Evolutionary conservation across 768 basidiomycete genomes (phyloP).

Genomic region (Amanita rimosa): DNA sequence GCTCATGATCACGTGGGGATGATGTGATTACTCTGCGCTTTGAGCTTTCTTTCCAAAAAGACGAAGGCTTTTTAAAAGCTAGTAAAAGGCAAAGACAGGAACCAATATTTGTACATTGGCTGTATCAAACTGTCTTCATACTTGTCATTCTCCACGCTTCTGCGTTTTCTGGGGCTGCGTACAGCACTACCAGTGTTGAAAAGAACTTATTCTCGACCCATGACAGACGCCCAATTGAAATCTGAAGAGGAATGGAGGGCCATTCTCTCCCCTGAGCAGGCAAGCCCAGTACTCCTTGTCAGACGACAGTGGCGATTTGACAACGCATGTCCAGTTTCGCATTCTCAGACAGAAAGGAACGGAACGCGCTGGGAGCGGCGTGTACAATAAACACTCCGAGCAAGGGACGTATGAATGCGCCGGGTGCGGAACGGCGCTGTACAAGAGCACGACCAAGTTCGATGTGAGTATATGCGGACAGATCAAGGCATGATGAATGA

Average conservation of each 20-base stretch:
- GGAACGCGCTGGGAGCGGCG: constrained; percentile 65
- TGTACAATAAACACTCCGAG: constrained; percentile 60
- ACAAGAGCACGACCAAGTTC: constrained; percentile 87
- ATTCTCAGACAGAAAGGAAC: constrained; percentile 84
- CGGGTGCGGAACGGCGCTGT: constrained; percentile 73
- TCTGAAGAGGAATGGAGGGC: constrained; percentile 80
- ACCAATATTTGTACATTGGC: background rate
- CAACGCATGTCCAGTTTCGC: constrained; percentile 47
- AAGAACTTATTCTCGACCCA: background rate
- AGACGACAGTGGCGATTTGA: background rate
- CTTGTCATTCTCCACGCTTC: background rate
- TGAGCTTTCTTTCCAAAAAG: too few relatives aligned
- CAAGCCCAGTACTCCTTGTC: constrained; percentile 19
- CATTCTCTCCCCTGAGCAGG: constrained; percentile 72
- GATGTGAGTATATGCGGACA: constrained; percentile 27
- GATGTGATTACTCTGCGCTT: background rate
- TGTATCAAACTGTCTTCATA: constrained; percentile 2
- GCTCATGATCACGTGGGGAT: constrained; percentile 1
- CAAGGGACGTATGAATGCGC: constrained; percentile 70
- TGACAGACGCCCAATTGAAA: constrained; percentile 29
- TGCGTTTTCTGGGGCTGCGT: background rate
- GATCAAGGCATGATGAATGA: background rate
- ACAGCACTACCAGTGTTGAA: background rate
- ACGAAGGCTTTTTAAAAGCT: too few relatives aligned
- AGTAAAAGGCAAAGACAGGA: background rate